These are phyloP conservation scores for Aspergillus versicolor DNA, from an alignment of 2,329 filamentous ascomycete species.

Conservation along the genomic window DNA sequence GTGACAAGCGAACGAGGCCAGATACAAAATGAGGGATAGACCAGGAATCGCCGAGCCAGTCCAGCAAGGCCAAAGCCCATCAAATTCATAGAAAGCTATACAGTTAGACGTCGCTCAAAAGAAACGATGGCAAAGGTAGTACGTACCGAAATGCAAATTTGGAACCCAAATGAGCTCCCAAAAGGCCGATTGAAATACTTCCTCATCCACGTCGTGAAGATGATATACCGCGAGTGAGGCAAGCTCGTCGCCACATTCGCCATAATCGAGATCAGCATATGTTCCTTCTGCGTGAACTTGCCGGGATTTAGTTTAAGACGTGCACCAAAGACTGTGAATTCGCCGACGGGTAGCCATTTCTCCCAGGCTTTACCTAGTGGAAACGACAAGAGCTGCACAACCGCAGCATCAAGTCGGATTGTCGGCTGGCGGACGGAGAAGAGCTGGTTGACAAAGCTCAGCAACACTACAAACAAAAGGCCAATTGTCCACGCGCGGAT, in stretches of 20 bases:
- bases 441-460: conserved; percentile 19
- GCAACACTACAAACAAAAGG: conserved; percentile 25
- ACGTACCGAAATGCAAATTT: conserved; percentile 1
- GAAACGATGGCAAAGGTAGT: background rate
- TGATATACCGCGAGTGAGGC: background rate
- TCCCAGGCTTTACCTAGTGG: conserved; percentile 9
- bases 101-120: background rate
- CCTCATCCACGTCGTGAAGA: conserved; percentile 5
- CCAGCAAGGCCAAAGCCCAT: conserved; percentile 10
- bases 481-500: conserved; percentile 44
- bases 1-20: conserved; percentile 6
- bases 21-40: conserved; percentile 9
- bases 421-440: conserved; percentile 17
- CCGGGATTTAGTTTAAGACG: conserved; percentile 11
- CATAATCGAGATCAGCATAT: conserved; percentile 11
- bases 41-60: conserved; percentile 7
- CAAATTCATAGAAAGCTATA: conserved; percentile 2
- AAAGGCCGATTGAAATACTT: conserved; percentile 1
- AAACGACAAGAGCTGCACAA: conserved; percentile 6
- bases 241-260: background rate
- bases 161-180: background rate
- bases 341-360: background rate
- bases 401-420: background rate
- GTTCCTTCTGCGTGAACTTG: conserved; percentile 13
- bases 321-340: conserved; percentile 4